Percentiles rank a stretch among this genome's conserved stretches.
phyloP scores from a whole-genome alignment of 345 rosid species.

The Aquilaria malaccensis region DNA sequence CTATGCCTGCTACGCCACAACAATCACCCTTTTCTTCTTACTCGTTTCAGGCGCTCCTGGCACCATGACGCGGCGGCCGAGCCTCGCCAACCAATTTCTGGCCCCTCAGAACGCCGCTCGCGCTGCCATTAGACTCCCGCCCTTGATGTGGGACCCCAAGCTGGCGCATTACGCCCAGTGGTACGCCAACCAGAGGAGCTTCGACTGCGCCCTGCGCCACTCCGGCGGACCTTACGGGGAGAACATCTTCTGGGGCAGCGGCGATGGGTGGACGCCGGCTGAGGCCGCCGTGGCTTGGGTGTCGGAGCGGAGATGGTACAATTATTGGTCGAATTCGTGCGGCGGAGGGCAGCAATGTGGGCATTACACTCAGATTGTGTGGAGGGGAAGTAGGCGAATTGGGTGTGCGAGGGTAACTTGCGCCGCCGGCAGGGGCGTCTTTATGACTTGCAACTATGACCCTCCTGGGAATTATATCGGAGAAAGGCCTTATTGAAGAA shows the following conservation, averaged over 20 bases:
- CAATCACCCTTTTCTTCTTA: constrained; percentile 8
- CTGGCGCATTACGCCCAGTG: constrained; percentile 44
- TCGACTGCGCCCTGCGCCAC: constrained; percentile 61
- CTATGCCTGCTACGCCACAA: constrained; percentile 2
- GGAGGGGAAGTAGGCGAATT: constrained; percentile 50
- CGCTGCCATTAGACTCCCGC: constrained; percentile 32
- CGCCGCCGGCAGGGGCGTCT: constrained; percentile 46
- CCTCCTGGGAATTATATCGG: constrained; percentile 94
- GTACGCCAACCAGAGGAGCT: constrained; percentile 60
- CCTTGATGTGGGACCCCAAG: constrained; percentile 49
- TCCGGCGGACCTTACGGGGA: constrained; percentile 86
- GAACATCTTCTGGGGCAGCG: constrained; percentile 97
- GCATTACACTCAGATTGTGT: constrained; percentile 87
- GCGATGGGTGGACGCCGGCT: constrained; percentile 53
- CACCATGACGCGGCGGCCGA: not conserved
- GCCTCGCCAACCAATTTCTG: constrained; percentile 36
- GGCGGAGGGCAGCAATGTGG: constrained; percentile 54
- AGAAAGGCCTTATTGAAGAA: constrained; percentile 65
- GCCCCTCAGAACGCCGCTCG: constrained; percentile 72
- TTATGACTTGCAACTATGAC: constrained; percentile 89
- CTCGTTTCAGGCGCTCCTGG: constrained; percentile 11
- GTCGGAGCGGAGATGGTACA: constrained; percentile 50
- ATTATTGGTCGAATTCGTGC: constrained; percentile 54
- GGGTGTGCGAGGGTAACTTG: constrained; percentile 73
- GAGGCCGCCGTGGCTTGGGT: constrained; percentile 69